Evolutionary conservation across 73 alveolate species (phyloP).

Genomic region (Paramecium primaurelia): DNA sequence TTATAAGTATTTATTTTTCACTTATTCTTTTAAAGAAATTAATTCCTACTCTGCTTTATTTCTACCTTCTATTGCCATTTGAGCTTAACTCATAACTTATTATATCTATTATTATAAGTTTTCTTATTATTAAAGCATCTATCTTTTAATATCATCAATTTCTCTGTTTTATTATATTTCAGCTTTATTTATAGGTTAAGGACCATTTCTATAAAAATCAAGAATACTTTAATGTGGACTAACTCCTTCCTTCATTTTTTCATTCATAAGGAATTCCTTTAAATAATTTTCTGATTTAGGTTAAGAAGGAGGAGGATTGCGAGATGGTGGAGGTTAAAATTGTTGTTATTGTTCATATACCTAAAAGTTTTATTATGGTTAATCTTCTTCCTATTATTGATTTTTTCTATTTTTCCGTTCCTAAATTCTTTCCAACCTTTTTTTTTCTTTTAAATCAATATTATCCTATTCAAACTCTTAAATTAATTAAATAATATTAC

Average conservation of each 20-base stretch:
- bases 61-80: conserved; percentile 38
- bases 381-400: neutral
- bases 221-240: conserved; percentile 7
- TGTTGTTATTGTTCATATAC: neutral
- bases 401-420: conserved; percentile 14
- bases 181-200: neutral
- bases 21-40: neutral
- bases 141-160: neutral
- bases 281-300: conserved; percentile 27
- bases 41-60: conserved; percentile 43
- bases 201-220: conserved; percentile 33
- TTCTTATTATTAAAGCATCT: conserved; percentile 16
- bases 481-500: neutral
- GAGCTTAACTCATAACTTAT: neutral
- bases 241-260: conserved; percentile 14
- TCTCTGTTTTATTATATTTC: conserved; percentile 10
- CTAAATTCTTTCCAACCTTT: neutral
- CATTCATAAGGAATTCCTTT: neutral
- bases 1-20: conserved; percentile 11
- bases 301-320: conserved; percentile 6
- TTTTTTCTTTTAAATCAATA: conserved; percentile 23
- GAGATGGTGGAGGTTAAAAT: neutral
- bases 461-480: conserved; percentile 31
- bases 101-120: neutral
- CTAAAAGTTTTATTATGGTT: neutral